These are phyloP conservation scores for Apophysomyces variabilis DNA, from an alignment of 371 early-diverging fungal species.

Conservation along the genomic window DNA sequence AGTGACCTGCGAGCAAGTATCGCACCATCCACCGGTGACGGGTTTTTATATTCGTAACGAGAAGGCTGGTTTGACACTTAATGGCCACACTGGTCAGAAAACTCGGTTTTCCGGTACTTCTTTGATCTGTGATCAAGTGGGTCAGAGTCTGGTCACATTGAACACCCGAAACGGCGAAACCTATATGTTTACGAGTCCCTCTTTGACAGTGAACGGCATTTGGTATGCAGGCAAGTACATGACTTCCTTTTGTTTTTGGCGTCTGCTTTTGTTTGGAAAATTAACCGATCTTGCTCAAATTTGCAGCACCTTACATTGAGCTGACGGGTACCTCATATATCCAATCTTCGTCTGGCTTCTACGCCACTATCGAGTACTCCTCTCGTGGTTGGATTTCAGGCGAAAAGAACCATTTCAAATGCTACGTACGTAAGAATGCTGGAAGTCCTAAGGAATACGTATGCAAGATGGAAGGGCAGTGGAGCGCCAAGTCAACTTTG, in stretches of 20 bases:
- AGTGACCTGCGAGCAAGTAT: conserved; percentile 73
- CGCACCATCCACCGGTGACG: conserved; percentile 81
- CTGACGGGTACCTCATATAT: conserved; percentile 72
- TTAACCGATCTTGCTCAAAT: too few relatives aligned
- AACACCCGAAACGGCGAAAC: conserved; percentile 35
- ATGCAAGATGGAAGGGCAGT: conserved; percentile 67
- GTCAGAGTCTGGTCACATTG: conserved; percentile 40
- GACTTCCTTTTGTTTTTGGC: background rate
- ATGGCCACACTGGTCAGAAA: conserved; percentile 72
- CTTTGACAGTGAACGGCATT: conserved; percentile 53
- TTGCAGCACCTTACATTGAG: conserved; percentile 70
- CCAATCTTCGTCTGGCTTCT: conserved; percentile 67
- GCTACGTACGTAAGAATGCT: conserved; percentile 36
- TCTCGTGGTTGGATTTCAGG: conserved; percentile 83
- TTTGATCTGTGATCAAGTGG: conserved; percentile 50
- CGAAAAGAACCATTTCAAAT: conserved; percentile 78
- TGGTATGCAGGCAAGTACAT: conserved; percentile 50
- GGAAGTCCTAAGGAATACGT: conserved; percentile 50
- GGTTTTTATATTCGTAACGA: conserved; percentile 70
- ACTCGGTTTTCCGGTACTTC: conserved; percentile 51
- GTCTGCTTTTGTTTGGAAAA: background rate
- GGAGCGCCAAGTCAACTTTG: conserved; percentile 66
- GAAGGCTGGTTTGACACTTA: conserved; percentile 64
- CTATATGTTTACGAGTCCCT: conserved; percentile 46
- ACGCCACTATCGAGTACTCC: conserved; percentile 70